Conservation (phyloP, 148 eudicot species). For the Silene uniflora region DNA sequence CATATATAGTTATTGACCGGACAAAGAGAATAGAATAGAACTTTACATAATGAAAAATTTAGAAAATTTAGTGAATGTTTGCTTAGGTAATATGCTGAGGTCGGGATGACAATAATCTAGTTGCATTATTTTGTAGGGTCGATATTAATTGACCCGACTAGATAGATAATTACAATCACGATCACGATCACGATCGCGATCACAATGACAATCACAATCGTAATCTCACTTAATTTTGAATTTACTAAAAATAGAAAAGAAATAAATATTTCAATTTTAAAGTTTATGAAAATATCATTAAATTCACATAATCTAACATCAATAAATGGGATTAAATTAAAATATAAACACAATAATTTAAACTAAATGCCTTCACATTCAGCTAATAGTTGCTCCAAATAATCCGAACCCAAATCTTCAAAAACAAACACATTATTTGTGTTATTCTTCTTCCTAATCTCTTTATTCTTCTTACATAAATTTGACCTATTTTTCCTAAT, state of each 20-base stretch:
- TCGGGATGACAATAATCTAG: not conserved
- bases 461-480: constrained; percentile 19
- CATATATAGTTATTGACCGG: too few species aligned
- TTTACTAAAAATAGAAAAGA: not conserved
- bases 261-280: not conserved
- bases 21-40: too few species aligned
- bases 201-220: not conserved
- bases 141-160: not conserved
- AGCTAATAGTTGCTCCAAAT: constrained; percentile 58
- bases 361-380: constrained; percentile 20
- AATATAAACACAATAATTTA: not conserved
- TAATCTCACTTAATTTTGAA: not conserved
- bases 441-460: not conserved
- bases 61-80: not conserved
- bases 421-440: constrained; percentile 44
- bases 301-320: not conserved
- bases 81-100: not conserved
- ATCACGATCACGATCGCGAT: not conserved
- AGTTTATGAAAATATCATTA: not conserved
- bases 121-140: not conserved
- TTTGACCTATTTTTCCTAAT: constrained; percentile 36
- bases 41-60: too few species aligned
- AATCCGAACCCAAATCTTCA: constrained; percentile 71
- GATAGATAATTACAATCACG: not conserved
- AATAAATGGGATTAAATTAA: too few species aligned